Evolutionary conservation across 495 filamentous ascomycete genomes (phyloP).

Genomic region (Schizothecium vesticola): DNA sequence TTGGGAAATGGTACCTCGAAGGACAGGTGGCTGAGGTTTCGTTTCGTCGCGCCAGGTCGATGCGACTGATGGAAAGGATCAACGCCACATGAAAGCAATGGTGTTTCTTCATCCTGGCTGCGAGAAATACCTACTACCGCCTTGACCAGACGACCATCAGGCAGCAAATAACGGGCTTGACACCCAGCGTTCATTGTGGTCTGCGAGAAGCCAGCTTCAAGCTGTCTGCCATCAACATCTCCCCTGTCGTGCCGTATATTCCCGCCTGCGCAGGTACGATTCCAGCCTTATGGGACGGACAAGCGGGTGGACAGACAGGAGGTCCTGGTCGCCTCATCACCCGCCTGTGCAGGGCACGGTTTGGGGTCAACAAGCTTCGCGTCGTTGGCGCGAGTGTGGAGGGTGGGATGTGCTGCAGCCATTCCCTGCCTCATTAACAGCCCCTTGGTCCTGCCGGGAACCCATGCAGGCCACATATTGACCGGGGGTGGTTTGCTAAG

Average conservation of each 20-base stretch:
- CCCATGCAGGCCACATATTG: slow-evolving; percentile 19
- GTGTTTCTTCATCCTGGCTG: too few relatives aligned
- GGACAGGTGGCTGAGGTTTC: neutral
- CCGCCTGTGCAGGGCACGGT: slow-evolving; percentile 13
- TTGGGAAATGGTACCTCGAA: neutral
- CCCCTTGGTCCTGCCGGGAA: slow-evolving; percentile 17
- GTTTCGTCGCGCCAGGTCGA: neutral
- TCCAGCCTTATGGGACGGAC: slow-evolving; percentile 22
- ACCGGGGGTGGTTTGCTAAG: slow-evolving; percentile 11
- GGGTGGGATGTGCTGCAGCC: slow-evolving; percentile 6
- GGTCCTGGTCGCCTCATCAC: slow-evolving; percentile 6
- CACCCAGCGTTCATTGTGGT: neutral
- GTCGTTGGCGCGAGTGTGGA: neutral
- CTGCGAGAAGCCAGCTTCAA: neutral
- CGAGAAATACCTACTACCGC: neutral
- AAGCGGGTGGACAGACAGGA: slow-evolving; percentile 2
- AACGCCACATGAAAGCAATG: neutral
- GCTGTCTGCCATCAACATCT: neutral
- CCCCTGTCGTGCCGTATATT: neutral
- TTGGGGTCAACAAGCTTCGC: neutral
- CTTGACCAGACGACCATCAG: neutral
- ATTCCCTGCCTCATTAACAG: neutral
- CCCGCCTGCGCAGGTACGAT: neutral
- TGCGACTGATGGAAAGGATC: neutral
- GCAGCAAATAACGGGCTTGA: neutral